Evolutionary conservation across 441 rosid species (phyloP).

Genomic region (Theobroma grandiflorum): DNA sequence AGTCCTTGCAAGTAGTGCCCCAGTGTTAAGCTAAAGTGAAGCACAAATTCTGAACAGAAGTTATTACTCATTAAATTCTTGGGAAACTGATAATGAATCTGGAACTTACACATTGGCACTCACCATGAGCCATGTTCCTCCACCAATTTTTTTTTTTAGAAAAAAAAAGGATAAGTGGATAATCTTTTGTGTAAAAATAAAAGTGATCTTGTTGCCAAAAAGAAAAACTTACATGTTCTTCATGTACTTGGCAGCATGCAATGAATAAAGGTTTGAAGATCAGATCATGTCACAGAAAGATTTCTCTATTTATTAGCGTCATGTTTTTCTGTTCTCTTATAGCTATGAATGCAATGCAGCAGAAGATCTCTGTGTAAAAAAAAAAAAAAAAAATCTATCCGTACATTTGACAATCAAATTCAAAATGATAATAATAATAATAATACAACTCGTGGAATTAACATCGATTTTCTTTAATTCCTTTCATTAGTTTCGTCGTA

Average conservation of each 20-base stretch:
- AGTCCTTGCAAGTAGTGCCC: not conserved
- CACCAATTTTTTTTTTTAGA: not conserved
- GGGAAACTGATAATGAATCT: not conserved
- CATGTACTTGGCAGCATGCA: not conserved
- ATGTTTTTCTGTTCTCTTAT: not conserved
- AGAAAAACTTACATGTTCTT: not conserved
- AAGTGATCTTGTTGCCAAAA: not conserved
- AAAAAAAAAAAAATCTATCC: not conserved
- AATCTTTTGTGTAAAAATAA: not conserved
- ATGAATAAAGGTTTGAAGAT: not conserved
- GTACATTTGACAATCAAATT: not conserved
- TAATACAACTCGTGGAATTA: too few relatives aligned
- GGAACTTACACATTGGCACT: not conserved
- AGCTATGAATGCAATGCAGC: not conserved
- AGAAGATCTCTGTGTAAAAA: not conserved
- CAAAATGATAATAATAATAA: not conserved
- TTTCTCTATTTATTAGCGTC: not conserved
- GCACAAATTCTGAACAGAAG: not conserved
- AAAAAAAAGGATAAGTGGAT: not conserved
- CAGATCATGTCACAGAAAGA: not conserved
- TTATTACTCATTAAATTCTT: not conserved
- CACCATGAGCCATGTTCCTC: not conserved
- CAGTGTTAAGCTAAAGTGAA: not conserved
- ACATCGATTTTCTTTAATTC: not conserved
- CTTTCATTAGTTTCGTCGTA: not conserved